Base-by-base conservation (phyloP, 2,329 filamentous ascomycete genomes). In the Pseudogymnoascus sp. region DNA sequence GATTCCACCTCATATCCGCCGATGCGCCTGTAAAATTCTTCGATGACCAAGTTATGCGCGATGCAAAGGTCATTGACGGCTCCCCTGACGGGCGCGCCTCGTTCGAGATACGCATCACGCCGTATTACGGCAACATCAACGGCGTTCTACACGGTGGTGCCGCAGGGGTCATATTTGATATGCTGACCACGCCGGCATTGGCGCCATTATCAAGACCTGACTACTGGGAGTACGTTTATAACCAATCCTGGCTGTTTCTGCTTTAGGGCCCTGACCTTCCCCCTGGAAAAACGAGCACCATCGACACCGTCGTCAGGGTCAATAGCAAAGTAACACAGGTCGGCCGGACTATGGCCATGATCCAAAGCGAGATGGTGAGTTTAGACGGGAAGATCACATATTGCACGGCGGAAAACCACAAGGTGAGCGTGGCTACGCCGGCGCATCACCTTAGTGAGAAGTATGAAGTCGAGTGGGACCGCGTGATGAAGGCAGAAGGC, bases 101-200 rank as follows among this genome's bases (percentile, higher is more conserved):
- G 4, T 81, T 78, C 68, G 74, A 73, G 21, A 74, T 83, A 64
- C 71, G 67, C 3, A 77, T 82, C 14, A 74, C 77, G 8, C 67
- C 69, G 10, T 69, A 71, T 55, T 77, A 82, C 61, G 75, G 76
- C 64, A 83, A 83, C 69, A 68, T 75, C 49, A 73, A 74, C 33
- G 75, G 75, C 1, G 79, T 78, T 33, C 74, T 84, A 65, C 81
- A 84, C 67, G 81, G 81, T 19, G 81, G 81, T 6, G 80, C 80
- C 2, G 80, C 80, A 2, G 78, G 79, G 0, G 72, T 81, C 4
- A 79, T 83, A 45, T 82, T 82, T 64, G 83, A 86, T 67, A 80
- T 84, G 71, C 76, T 77, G 62, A 82, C 79, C 4, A 81, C 78
- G 0, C 75, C 75, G 11, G 78, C 80, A 0, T 70, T 83, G 16